A percentile compares a stretch with the other conserved stretches of the same genome.
These are phyloP conservation scores for Pseudogymnoascus sp. DNA, from an alignment of 2,329 filamentous ascomycete species.

Conservation along the genomic window DNA sequence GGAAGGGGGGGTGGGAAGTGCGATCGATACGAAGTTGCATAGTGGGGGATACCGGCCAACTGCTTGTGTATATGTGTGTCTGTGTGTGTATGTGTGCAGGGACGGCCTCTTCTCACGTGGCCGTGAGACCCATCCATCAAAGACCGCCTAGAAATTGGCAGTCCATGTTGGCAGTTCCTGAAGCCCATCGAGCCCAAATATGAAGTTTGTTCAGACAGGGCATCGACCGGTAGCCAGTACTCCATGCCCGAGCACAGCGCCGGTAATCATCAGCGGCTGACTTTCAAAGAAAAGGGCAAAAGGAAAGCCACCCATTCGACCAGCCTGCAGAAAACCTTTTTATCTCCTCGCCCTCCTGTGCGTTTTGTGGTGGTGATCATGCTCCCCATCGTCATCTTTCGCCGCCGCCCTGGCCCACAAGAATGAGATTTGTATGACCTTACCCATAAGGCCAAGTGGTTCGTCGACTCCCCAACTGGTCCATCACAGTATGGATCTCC, in stretches of 20 bases:
- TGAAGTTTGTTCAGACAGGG: background rate
- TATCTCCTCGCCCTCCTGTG: background rate
- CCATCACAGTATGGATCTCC: background rate
- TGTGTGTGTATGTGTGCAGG: background rate
- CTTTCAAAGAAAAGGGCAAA: background rate
- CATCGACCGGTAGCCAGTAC: background rate
- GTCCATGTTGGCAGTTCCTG: background rate
- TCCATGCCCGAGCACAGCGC: background rate
- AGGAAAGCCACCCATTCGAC: background rate
- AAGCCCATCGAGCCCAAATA: background rate
- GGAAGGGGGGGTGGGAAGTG: background rate
- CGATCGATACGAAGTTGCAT: background rate
- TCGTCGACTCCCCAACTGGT: background rate
- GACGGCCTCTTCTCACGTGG: background rate
- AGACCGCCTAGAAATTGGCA: background rate
- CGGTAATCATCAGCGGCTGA: background rate
- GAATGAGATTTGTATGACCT: constrained; percentile 5
- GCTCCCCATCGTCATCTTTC: background rate
- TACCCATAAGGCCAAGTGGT: background rate
- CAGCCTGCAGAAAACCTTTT: background rate
- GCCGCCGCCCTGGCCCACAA: background rate
- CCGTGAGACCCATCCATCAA: background rate
- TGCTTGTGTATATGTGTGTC: background rate
- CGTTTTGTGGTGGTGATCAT: background rate
- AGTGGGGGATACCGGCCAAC: background rate